Base-by-base conservation (phyloP, 768 basidiomycete species). In the Pleurotus eryngii region DNA sequence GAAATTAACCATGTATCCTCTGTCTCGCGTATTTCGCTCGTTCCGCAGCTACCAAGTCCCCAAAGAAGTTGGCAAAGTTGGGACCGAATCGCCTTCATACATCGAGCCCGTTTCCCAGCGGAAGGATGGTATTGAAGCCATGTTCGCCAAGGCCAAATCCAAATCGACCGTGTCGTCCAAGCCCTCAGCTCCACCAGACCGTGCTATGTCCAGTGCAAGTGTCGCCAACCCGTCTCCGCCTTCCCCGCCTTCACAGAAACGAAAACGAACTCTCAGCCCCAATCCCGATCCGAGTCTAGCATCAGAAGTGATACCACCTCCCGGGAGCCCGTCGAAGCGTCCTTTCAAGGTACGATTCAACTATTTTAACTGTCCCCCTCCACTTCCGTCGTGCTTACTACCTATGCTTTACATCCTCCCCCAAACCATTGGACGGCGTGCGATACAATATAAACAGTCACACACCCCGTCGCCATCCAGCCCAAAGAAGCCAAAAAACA, bases 21-120 rank as follows among this genome's bases (percentile, higher is more conserved):
- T 11, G 8, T 35, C 30, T 11, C 11, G 30, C 11, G 8, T 35
- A 35, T 35, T n/a, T 11, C 50, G 6, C 37, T 15, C 24, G 24
- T 46, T 2, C 14, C 40, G 2, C 60, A 95, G 94, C 65, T 97
- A 95, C 66, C 83, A 82, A 57, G 95, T 97, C 0, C 92, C 92
- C 0, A 84, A 83, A 61, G 95, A 97, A 75, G 86, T 97, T 0
- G 95, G 95, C 0, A 95, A 89, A 70, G 89, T 98, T 3, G 92
- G 92, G 6, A 84, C 76, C 6, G 89, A 98, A 65, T 93, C 90
- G 1, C 72, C 89, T 0, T 80, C 85, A 0, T 97, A 90, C 68
- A 85, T 97, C 54, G 79, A 92, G 63, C 94, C 95, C 0, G 72
- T 97, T 18, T 74, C 84, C 7, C 76, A 80, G 47, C 82, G 95